A percentile compares a stretch with the other conserved stretches of the same genome.
Conservation (phyloP, 805 yeast genomes). For the Yamadazyma laniorum region DNA sequence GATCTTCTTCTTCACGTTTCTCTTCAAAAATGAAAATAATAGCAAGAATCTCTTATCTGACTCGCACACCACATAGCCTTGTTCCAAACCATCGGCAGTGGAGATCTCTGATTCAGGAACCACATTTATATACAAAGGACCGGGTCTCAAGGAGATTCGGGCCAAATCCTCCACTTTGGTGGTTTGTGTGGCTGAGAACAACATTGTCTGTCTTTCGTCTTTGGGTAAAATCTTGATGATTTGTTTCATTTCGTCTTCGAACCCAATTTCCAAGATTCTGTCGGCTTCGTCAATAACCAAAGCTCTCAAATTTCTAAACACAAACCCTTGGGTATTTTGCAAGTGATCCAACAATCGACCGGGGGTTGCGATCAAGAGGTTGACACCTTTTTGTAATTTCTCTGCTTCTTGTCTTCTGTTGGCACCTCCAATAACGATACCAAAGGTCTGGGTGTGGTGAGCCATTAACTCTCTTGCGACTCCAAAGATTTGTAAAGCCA, state of each 20-base stretch:
- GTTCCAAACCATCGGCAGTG: conserved; percentile 96
- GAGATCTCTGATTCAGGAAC: conserved; percentile 79
- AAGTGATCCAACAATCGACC: conserved; percentile 95
- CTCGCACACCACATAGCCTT: conserved; percentile 97
- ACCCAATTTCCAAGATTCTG: conserved; percentile 94
- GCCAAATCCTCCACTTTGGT: conserved; percentile 98
- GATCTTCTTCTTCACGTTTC: conserved; percentile 86
- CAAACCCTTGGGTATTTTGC: conserved; percentile 92
- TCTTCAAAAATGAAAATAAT: conserved; percentile 87
- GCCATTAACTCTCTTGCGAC: conserved; percentile 95
- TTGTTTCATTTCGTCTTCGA: conserved; percentile 98
- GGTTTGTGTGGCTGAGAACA: conserved; percentile 98
- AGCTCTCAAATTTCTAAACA: conserved; percentile 91
- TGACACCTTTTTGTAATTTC: conserved; percentile 90
- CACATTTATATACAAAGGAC: conserved; percentile 92
- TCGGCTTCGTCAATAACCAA: conserved; percentile 97
- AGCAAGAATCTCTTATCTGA: conserved; percentile 90
- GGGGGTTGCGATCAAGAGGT: conserved; percentile 92
- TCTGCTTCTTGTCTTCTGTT: conserved; percentile 97
- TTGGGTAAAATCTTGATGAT: conserved; percentile 90
- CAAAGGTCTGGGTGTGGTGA: conserved; percentile 87
- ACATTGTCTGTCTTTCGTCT: conserved; percentile 92
- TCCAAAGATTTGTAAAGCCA: conserved; percentile 96
- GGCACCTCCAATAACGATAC: conserved; percentile 97
- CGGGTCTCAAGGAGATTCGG: conserved; percentile 89